phyloP scores from a whole-genome alignment of 148 eudicot genomes.

The Bassia scoparia region DNA sequence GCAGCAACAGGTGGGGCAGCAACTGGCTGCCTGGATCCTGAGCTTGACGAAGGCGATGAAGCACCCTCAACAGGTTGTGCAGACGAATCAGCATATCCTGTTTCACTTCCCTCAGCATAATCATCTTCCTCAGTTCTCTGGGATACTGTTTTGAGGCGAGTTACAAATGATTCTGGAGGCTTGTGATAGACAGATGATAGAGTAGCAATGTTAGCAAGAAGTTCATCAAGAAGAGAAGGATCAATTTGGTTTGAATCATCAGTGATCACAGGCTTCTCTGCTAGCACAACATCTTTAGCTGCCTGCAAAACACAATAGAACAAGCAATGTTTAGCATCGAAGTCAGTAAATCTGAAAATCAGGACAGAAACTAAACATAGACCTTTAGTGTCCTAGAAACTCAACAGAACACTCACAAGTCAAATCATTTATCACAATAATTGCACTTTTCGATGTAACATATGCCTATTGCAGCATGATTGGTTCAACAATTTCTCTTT shows the following conservation, averaged over 20 bases:
- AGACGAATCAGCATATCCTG: constrained; percentile 65
- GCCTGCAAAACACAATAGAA: constrained; percentile 45
- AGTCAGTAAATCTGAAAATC: background rate
- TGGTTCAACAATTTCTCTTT: background rate
- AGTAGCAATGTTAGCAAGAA: constrained; percentile 91
- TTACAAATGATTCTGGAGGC: constrained; percentile 91
- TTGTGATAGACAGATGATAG: constrained; percentile 95
- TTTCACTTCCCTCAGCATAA: constrained; percentile 73
- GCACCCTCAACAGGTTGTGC: constrained; percentile 47
- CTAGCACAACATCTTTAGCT: constrained; percentile 95
- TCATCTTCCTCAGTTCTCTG: constrained; percentile 90
- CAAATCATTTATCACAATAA: background rate
- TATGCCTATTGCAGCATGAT: background rate
- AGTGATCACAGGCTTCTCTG: constrained; percentile 96
- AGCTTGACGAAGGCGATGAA: constrained; percentile 67
- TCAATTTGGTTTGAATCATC: constrained; percentile 96
- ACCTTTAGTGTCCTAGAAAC: background rate
- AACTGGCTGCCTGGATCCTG: constrained; percentile 52
- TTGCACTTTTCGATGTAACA: background rate
- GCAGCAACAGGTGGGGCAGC: constrained; percentile 36
- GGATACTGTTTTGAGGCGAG: constrained; percentile 66
- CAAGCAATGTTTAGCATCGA: background rate
- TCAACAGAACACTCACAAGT: background rate
- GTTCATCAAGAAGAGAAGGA: constrained; percentile 93
- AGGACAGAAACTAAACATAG: background rate